phyloP scores from a whole-genome alignment of 2,329 filamentous ascomycete genomes.

The Cytospora leucostoma region DNA sequence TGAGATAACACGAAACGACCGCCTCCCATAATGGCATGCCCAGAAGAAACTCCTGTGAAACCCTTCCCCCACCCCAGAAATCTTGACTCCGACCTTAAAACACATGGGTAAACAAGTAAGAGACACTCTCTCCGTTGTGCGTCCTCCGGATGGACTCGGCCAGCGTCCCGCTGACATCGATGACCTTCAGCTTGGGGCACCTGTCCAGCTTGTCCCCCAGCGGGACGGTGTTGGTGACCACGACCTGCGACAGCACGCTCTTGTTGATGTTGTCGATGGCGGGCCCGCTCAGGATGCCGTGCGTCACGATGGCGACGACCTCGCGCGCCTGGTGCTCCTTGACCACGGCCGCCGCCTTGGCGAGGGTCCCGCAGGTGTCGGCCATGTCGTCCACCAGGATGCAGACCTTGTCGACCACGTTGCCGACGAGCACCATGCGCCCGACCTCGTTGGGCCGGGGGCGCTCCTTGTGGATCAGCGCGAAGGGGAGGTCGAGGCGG shows the following conservation, averaged over 20 bases:
- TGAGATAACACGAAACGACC: background rate
- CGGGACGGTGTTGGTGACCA: slow-evolving; percentile 89
- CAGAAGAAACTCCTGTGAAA: background rate
- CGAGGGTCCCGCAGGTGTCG: slow-evolving; percentile 72
- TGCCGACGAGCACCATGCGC: slow-evolving; percentile 81
- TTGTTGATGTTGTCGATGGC: slow-evolving; percentile 85
- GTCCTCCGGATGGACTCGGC: slow-evolving; percentile 71
- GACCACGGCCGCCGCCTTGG: slow-evolving; percentile 86
- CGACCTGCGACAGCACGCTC: slow-evolving; percentile 73
- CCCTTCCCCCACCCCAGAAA: background rate
- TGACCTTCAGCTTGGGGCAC: slow-evolving; percentile 81
- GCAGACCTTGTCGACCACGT: slow-evolving; percentile 82
- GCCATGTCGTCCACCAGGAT: slow-evolving; percentile 99
- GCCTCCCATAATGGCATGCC: slow-evolving; percentile 1
- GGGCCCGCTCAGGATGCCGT: slow-evolving; percentile 86
- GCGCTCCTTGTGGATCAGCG: slow-evolving; percentile 84
- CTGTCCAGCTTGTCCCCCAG: slow-evolving; percentile 72
- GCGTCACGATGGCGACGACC: slow-evolving; percentile 93
- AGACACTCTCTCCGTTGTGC: slow-evolving; percentile 67
- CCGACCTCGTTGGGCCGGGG: slow-evolving; percentile 63
- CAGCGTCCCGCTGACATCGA: slow-evolving; percentile 85
- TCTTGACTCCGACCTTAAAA: slow-evolving; percentile 14
- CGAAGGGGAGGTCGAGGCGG: slow-evolving; percentile 89
- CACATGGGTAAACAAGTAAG: slow-evolving; percentile 69
- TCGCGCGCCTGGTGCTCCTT: slow-evolving; percentile 83